A percentile compares a stretch with the other conserved stretches of the same genome.
phyloP scores from a whole-genome alignment of 192 early-diverging fungal genomes.

The Haplosporangium gracile region DNA sequence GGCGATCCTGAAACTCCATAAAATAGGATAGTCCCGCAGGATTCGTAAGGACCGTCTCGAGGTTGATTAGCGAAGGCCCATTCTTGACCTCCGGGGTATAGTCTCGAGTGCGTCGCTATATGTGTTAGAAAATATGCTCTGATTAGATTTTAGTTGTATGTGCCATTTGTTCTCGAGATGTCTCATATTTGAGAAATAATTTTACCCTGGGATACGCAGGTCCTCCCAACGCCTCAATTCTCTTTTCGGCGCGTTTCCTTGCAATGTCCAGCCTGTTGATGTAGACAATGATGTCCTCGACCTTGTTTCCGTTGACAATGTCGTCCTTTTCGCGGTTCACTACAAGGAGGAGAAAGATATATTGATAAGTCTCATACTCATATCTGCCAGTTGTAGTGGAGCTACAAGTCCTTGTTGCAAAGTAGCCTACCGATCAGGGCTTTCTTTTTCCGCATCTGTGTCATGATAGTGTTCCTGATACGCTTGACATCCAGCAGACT shows the following conservation, averaged over 20 bases:
- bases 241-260: conserved; percentile 79
- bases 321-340: conserved; percentile 77
- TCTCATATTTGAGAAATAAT: too few relatives aligned
- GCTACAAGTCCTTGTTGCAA: not conserved
- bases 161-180: too few relatives aligned
- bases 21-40: conserved; percentile 77
- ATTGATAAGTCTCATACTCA: not conserved
- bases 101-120: conserved; percentile 23
- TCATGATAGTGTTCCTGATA: conserved; percentile 78
- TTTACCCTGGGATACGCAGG: conserved; percentile 64
- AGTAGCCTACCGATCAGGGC: conserved; percentile 60
- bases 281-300: conserved; percentile 79
- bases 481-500: conserved; percentile 71
- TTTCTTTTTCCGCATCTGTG: conserved; percentile 80
- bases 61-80: conserved; percentile 56
- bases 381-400: not conserved
- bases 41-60: conserved; percentile 75
- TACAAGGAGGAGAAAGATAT: conserved; percentile 37
- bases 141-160: not conserved
- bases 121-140: not conserved
- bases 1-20: conserved; percentile 85
- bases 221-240: conserved; percentile 67
- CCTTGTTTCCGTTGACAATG: conserved; percentile 84
- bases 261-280: conserved; percentile 82
- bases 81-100: conserved; percentile 27